Evolutionary conservation across 164 flowering plant species (phyloP).

Genomic region (Hamamelis virginiana): DNA sequence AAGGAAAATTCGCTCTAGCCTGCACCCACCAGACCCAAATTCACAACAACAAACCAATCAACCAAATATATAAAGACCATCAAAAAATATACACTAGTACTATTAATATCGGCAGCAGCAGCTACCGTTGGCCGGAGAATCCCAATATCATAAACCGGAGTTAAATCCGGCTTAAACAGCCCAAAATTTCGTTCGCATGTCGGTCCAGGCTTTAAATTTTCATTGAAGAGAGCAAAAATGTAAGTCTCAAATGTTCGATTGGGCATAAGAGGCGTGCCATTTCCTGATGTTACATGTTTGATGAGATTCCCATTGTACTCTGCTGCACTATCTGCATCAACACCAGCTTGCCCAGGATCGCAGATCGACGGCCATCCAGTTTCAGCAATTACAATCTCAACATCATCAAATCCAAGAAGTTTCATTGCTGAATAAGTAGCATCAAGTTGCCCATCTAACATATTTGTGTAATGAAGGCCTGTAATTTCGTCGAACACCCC

Average conservation of each 20-base stretch:
- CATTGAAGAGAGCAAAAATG: slow-evolving; percentile 75
- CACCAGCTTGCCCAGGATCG: slow-evolving; percentile 52
- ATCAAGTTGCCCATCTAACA: slow-evolving; percentile 81
- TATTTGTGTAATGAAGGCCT: slow-evolving; percentile 49
- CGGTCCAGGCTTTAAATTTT: slow-evolving; percentile 74
- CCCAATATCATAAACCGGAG: slow-evolving; percentile 63
- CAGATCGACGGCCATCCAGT: slow-evolving; percentile 81
- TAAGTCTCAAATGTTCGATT: slow-evolving; percentile 70
- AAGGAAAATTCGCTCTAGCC: slow-evolving; percentile 42
- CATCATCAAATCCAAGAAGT: slow-evolving; percentile 45
- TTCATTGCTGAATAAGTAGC: slow-evolving; percentile 65
- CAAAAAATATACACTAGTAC: neutral
- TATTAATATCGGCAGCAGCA: slow-evolving; percentile 1
- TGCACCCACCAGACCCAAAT: slow-evolving; percentile 34
- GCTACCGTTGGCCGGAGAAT: slow-evolving; percentile 49
- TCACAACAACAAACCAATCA: slow-evolving; percentile 8
- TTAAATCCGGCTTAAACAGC: slow-evolving; percentile 57
- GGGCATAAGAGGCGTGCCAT: slow-evolving; percentile 80
- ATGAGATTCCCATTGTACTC: slow-evolving; percentile 55
- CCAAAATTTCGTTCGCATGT: slow-evolving; percentile 63
- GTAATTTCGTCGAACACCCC: slow-evolving; percentile 60
- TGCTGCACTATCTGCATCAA: slow-evolving; percentile 47
- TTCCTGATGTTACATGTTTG: slow-evolving; percentile 52
- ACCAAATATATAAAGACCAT: neutral
- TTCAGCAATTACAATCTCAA: slow-evolving; percentile 75